Conservation (phyloP, 139 green algal species). For the Pycnococcus provasolii region DNA sequence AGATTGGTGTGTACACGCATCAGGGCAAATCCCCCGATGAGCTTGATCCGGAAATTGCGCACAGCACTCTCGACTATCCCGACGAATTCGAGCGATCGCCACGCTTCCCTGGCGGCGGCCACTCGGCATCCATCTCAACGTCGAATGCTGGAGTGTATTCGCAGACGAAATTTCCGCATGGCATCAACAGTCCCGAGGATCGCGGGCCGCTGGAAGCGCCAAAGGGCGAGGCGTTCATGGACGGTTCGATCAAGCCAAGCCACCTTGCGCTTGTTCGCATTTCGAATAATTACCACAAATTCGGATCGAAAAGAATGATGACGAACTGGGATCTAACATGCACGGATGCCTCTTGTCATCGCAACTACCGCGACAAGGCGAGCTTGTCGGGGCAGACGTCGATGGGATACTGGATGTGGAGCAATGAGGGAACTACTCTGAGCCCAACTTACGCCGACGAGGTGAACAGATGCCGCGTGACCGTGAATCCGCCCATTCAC, state of each 20-base stretch:
- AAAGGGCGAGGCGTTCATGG: constrained; percentile 1
- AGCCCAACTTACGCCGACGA: neutral
- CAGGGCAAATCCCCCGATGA: constrained; percentile 14
- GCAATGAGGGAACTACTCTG: neutral
- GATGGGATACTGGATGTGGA: constrained; percentile 22
- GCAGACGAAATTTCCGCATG: neutral
- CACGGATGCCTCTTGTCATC: neutral
- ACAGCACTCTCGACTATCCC: neutral
- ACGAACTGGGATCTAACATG: neutral
- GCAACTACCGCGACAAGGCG: constrained; percentile 3
- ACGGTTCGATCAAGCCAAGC: constrained; percentile 20
- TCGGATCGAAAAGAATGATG: neutral
- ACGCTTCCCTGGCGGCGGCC: too few relatives aligned
- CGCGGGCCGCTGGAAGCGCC: constrained; percentile 11
- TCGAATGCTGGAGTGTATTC: neutral
- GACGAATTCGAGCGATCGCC: too few relatives aligned
- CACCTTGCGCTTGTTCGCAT: constrained; percentile 17
- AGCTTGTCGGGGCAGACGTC: neutral
- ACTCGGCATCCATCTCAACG: neutral
- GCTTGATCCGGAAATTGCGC: constrained; percentile 10
- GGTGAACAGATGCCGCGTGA: constrained; percentile 7
- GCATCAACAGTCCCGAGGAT: constrained; percentile 3
- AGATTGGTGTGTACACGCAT: constrained; percentile 10
- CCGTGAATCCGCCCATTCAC: constrained; percentile 12
- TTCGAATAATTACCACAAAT: constrained; percentile 24